Percentiles rank a stretch among this genome's conserved stretches.
phyloP scores from a whole-genome alignment of 331 rosid genomes.

The Spiraea crenata region DNA sequence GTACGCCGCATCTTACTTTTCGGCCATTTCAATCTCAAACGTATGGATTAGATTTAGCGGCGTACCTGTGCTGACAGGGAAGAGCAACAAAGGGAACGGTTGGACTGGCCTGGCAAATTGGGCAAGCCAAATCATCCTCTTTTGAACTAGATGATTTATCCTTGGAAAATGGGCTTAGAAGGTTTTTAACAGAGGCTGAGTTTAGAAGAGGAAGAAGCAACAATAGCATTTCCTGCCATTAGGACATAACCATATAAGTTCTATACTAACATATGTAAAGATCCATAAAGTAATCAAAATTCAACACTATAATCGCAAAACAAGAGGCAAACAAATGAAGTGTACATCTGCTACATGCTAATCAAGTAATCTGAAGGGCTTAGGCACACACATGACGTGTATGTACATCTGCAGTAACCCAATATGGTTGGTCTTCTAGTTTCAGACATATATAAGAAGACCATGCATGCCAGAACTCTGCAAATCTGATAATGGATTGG shows the following conservation, averaged over 20 bases:
- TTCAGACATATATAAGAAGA: not conserved
- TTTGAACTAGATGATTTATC: slow-evolving; percentile 76
- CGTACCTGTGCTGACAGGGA: slow-evolving; percentile 95
- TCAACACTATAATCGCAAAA: not conserved
- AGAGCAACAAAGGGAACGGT: slow-evolving; percentile 83
- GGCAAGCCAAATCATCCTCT: slow-evolving; percentile 67
- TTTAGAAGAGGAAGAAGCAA: slow-evolving; percentile 97
- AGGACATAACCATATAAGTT: slow-evolving; percentile 18
- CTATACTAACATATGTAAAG: not conserved
- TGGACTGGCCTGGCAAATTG: slow-evolving; percentile 83
- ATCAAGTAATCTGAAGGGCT: not conserved
- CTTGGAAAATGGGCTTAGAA: slow-evolving; percentile 80
- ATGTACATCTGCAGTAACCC: not conserved
- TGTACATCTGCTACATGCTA: not conserved
- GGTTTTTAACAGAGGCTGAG: slow-evolving; percentile 78
- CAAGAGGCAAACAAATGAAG: not conserved
- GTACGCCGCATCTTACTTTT: not conserved
- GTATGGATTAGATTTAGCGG: slow-evolving; percentile 1
- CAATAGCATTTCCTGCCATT: slow-evolving; percentile 90
- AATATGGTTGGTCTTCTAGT: not conserved
- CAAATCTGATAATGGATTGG: not conserved
- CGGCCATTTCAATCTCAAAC: not conserved
- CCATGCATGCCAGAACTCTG: not conserved
- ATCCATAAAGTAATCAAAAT: not conserved
- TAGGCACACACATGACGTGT: not conserved